Percentiles rank a stretch among this genome's conserved stretches.
Evolutionary conservation across 2,329 filamentous ascomycete species (phyloP).

Genomic region (Colletotrichum tanaceti): DNA sequence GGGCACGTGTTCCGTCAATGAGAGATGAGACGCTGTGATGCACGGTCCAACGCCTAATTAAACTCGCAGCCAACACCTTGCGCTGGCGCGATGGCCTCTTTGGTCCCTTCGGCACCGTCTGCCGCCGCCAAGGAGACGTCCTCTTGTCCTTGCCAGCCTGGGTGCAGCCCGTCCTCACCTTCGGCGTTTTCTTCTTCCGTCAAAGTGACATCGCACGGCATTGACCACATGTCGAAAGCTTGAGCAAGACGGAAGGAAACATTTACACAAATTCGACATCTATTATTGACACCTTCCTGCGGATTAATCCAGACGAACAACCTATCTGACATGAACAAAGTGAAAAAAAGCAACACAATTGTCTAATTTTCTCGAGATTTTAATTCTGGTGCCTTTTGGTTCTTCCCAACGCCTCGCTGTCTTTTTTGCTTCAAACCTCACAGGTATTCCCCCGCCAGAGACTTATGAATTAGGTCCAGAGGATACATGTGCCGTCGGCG

Average conservation of each 20-base stretch:
- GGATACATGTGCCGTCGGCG: conserved; percentile 89
- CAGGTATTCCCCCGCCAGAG: conserved; percentile 18
- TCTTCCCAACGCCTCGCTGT: conserved; percentile 41
- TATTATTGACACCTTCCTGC: conserved; percentile 31
- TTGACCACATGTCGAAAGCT: neutral
- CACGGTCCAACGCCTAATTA: conserved; percentile 39
- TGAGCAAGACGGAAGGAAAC: neutral
- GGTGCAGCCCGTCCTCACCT: neutral
- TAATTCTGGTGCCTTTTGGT: conserved; percentile 31
- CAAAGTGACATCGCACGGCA: neutral
- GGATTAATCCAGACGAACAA: conserved; percentile 19
- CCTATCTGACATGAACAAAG: conserved; percentile 17
- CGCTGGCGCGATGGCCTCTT: conserved; percentile 9
- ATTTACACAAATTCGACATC: conserved; percentile 21
- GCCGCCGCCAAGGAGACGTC: conserved; percentile 21
- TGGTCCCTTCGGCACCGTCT: conserved; percentile 30
- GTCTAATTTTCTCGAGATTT: conserved; percentile 15
- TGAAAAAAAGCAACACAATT: neutral
- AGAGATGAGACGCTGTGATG: conserved; percentile 24
- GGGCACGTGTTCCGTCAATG: neutral
- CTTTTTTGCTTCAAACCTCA: conserved; percentile 32
- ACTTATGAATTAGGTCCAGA: conserved; percentile 75
- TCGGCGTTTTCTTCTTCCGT: too few species aligned
- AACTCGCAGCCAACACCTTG: conserved; percentile 25
- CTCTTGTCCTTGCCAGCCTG: neutral